A percentile compares a stretch with the other conserved stretches of the same genome.
phyloP scores from a whole-genome alignment of 2,329 filamentous ascomycete genomes.

The Nigrospora oryzae region DNA sequence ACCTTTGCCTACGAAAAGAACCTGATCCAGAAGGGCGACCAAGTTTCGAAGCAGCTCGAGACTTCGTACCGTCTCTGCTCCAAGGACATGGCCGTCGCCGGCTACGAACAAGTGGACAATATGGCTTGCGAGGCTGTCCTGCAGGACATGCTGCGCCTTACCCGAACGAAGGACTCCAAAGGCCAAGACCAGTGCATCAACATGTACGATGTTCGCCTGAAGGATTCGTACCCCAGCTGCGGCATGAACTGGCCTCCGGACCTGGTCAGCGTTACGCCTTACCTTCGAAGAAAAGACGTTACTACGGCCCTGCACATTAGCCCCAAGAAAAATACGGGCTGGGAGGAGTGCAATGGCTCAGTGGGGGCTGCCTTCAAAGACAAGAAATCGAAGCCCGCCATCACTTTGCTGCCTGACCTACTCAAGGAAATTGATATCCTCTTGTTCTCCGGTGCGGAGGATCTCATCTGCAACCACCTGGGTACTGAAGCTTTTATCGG shows the following conservation, averaged over 20 bases:
- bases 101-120: constrained; percentile 57
- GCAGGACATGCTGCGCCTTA: constrained; percentile 60
- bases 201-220: constrained; percentile 93
- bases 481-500: constrained; percentile 88
- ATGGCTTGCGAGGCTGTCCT: constrained; percentile 69
- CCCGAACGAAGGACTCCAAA: constrained; percentile 40
- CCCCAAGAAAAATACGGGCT: constrained; percentile 72
- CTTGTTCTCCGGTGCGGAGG: constrained; percentile 87
- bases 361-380: constrained; percentile 67
- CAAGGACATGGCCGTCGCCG: constrained; percentile 43
- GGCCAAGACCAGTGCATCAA: constrained; percentile 63
- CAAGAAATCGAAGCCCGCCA: constrained; percentile 61
- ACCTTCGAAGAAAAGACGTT: constrained; percentile 77
- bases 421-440: constrained; percentile 70
- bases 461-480: constrained; percentile 94
- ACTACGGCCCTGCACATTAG: constrained; percentile 74
- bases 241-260: constrained; percentile 99
- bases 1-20: constrained; percentile 71
- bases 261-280: constrained; percentile 66
- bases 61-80: constrained; percentile 61
- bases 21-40: constrained; percentile 60
- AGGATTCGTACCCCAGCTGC: constrained; percentile 72
- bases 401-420: constrained; percentile 68
- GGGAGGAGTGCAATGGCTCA: constrained; percentile 80
- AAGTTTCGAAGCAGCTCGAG: constrained; percentile 57